Evolutionary conservation across 2,329 filamentous ascomycete genomes (phyloP).

Genomic region (Cladosporium sphaerospermum): DNA sequence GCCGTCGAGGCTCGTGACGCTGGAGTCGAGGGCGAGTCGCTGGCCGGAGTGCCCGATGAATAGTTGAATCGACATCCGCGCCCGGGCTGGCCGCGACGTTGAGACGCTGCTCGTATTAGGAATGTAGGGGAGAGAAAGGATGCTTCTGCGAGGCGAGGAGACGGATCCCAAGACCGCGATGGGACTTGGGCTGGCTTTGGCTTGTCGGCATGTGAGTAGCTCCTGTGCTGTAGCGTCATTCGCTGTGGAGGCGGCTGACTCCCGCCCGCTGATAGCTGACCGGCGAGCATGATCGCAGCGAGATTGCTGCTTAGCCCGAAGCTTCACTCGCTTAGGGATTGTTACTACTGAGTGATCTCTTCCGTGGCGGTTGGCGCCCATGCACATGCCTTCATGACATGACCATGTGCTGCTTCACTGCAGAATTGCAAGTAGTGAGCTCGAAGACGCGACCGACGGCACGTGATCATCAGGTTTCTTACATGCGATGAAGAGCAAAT

Average conservation of each 20-base stretch:
- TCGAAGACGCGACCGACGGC: too few relatives aligned
- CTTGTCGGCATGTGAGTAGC: not conserved
- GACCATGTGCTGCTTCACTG: too few relatives aligned
- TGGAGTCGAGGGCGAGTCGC: conserved; percentile 71
- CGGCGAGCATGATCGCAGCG: too few relatives aligned
- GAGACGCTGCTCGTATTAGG: conserved; percentile 4
- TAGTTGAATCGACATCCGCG: conserved; percentile 79
- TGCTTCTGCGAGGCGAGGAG: not conserved
- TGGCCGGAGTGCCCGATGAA: conserved; percentile 91
- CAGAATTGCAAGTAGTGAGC: too few relatives aligned
- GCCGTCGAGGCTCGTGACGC: conserved; percentile 72
- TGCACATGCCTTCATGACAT: too few relatives aligned
- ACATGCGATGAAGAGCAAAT: too few relatives aligned
- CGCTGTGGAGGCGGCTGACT: not conserved
- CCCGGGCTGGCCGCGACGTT: not conserved
- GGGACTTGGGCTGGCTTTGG: not conserved
- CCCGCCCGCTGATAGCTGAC: too few relatives aligned
- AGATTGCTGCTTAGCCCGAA: too few relatives aligned
- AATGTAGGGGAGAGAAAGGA: not conserved
- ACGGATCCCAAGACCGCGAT: not conserved
- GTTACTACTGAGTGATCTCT: too few relatives aligned
- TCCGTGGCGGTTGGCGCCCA: too few relatives aligned
- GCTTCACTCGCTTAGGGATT: too few relatives aligned
- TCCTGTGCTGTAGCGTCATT: not conserved
- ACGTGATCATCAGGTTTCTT: too few relatives aligned